Percentiles rank a stretch among this genome's conserved stretches.
These are phyloP conservation scores for Staphylotrichum tortipilum DNA, from an alignment of 495 filamentous ascomycete species.

Conservation along the genomic window DNA sequence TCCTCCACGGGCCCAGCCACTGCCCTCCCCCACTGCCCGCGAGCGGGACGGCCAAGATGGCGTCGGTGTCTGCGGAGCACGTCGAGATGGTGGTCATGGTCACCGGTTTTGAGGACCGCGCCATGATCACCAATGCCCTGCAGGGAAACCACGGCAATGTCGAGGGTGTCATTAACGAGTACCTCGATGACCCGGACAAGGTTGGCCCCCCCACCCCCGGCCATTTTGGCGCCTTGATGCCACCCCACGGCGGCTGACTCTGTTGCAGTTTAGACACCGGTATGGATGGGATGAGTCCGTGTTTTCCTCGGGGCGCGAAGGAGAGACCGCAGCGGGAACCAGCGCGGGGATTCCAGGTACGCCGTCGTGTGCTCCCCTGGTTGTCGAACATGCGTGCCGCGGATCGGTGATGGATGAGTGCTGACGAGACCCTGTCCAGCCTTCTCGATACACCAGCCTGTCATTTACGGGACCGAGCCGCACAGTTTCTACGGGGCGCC, in stretches of 20 bases:
- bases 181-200: slow-evolving; percentile 34
- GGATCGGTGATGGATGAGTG: slow-evolving; percentile 9
- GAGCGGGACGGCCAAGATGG: slow-evolving; percentile 10
- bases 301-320: slow-evolving; percentile 40
- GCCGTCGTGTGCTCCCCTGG: neutral
- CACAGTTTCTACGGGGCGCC: slow-evolving; percentile 36
- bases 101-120: slow-evolving; percentile 7
- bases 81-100: slow-evolving; percentile 11
- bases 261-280: slow-evolving; percentile 21
- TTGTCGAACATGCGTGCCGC: neutral
- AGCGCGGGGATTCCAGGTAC: slow-evolving; percentile 1
- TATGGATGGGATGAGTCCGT: slow-evolving; percentile 42
- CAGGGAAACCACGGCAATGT: slow-evolving; percentile 37
- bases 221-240: neutral
- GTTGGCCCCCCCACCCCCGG: slow-evolving; percentile 15
- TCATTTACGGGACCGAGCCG: slow-evolving; percentile 34
- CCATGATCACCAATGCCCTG: slow-evolving; percentile 10
- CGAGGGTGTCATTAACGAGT: slow-evolving; percentile 36
- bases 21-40: too few species aligned
- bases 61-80: neutral
- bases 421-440: neutral
- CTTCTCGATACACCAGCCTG: slow-evolving; percentile 38
- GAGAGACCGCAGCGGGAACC: slow-evolving; percentile 12
- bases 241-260: slow-evolving; percentile 9
- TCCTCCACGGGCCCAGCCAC: neutral